Conservation (phyloP, 2,329 filamentous ascomycete species). For the Fusarium albidum region DNA sequence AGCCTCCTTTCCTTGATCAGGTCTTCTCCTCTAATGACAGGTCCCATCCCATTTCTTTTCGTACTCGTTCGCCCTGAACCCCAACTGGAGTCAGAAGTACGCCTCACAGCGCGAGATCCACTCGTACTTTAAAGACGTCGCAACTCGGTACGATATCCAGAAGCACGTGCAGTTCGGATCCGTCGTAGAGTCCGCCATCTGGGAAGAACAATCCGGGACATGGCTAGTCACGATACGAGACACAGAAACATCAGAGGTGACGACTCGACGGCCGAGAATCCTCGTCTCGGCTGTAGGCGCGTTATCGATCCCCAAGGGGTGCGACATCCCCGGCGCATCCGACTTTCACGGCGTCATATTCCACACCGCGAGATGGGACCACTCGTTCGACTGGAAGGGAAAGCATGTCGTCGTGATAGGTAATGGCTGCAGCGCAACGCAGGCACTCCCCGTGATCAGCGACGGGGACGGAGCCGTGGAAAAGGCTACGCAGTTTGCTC, state of each 20-base stretch:
- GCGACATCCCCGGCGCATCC: conserved; percentile 30
- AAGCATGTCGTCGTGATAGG: conserved; percentile 38
- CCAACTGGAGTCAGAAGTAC: conserved; percentile 38
- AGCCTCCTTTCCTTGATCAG: conserved; percentile 5
- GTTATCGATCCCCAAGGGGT: conserved; percentile 32
- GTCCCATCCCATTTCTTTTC: conserved; percentile 41
- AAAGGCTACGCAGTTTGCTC: conserved; percentile 56
- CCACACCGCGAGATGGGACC: conserved; percentile 40
- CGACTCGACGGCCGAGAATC: conserved; percentile 16
- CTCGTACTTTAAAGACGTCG: conserved; percentile 33
- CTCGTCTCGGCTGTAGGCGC: conserved; percentile 40
- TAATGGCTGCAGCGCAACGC: conserved; percentile 42
- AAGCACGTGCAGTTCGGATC: conserved; percentile 30
- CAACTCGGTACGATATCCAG: conserved; percentile 29
- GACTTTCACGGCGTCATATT: conserved; percentile 34
- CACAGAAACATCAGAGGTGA: conserved; percentile 2
- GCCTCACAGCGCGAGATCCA: conserved; percentile 40
- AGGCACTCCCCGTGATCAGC: conserved; percentile 37
- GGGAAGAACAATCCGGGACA: conserved; percentile 28
- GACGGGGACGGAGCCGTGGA: conserved; percentile 39
- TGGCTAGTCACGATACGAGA: conserved; percentile 34
- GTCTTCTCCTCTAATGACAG: no score
- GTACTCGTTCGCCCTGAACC: conserved; percentile 41
- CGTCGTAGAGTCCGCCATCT: conserved; percentile 32
- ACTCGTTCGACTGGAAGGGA: conserved; percentile 36